Percentiles rank a stretch among this genome's conserved stretches.
Conservation (phyloP, 2,329 filamentous ascomycete genomes). For the Gnomoniopsis sp. region DNA sequence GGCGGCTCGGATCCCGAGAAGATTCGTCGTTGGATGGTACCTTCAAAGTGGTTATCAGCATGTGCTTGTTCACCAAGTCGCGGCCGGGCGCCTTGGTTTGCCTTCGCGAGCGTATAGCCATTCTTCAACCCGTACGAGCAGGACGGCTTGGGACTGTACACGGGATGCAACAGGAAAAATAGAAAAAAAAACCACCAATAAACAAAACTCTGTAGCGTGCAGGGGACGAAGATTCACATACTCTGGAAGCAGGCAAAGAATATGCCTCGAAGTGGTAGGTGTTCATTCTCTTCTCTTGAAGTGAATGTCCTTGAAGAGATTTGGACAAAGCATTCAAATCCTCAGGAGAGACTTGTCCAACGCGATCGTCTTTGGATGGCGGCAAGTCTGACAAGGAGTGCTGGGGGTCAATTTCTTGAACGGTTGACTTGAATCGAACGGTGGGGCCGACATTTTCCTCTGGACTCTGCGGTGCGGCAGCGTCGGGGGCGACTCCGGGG, state of each 20-base stretch:
- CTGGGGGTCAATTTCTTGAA: conserved; percentile 64
- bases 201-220: conserved; percentile 25
- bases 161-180: not conserved
- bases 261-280: conserved; percentile 89
- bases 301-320: conserved; percentile 67
- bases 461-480: conserved; percentile 21
- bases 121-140: not conserved
- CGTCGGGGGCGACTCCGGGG: conserved; percentile 6
- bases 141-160: not conserved
- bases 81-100: not conserved
- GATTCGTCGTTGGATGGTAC: conserved; percentile 56
- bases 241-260: conserved; percentile 79
- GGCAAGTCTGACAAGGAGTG: conserved; percentile 25
- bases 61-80: not conserved
- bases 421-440: conserved; percentile 69
- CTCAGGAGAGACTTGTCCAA: conserved; percentile 47
- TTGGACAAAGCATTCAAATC: conserved; percentile 70
- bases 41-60: conserved; percentile 33
- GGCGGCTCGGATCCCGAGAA: conserved; percentile 56
- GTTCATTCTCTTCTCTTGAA: conserved; percentile 80
- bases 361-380: conserved; percentile 13
- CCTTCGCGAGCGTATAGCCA: not conserved
- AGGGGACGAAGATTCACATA: conserved; percentile 44
- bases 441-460: conserved; percentile 37
- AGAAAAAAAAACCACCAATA: conserved; percentile 7